Evolutionary conservation across 106 monocot species (phyloP).

Genomic region (Dendrobium huoshanense): DNA sequence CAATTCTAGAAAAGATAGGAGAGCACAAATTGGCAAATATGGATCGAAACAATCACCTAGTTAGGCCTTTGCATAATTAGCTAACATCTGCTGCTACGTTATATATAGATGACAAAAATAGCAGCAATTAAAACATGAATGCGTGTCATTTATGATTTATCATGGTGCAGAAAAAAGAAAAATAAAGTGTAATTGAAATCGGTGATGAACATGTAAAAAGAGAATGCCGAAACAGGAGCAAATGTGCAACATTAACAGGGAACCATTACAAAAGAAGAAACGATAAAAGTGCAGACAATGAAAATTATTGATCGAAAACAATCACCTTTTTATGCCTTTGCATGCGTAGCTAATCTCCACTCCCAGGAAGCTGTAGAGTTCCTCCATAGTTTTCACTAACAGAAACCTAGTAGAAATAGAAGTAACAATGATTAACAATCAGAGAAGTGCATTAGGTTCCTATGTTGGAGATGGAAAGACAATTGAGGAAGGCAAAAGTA

Average conservation of each 20-base stretch:
- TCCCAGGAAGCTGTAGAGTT: background rate
- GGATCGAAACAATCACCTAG: too few species aligned
- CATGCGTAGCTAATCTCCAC: background rate
- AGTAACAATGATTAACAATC: background rate
- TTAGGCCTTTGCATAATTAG: too few species aligned
- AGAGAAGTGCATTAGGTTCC: background rate
- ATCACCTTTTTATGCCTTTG: background rate
- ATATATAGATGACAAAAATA: too few species aligned
- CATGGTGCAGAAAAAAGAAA: background rate
- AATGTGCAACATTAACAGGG: background rate
- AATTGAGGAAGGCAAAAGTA: background rate
- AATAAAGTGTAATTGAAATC: background rate
- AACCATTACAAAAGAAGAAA: background rate
- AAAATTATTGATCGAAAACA: background rate
- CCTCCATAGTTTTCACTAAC: constrained; percentile 10
- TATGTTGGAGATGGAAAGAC: background rate
- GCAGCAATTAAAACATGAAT: too few species aligned
- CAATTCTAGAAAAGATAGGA: too few species aligned
- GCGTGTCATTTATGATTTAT: too few species aligned
- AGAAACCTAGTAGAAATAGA: constrained; percentile 2
- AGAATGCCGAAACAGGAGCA: background rate
- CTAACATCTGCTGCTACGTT: too few species aligned
- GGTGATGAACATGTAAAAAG: background rate
- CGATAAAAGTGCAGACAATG: background rate
- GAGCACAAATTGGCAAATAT: too few species aligned